phyloP scores from a whole-genome alignment of 2,329 filamentous ascomycete species.

The Colletotrichum lupini region DNA sequence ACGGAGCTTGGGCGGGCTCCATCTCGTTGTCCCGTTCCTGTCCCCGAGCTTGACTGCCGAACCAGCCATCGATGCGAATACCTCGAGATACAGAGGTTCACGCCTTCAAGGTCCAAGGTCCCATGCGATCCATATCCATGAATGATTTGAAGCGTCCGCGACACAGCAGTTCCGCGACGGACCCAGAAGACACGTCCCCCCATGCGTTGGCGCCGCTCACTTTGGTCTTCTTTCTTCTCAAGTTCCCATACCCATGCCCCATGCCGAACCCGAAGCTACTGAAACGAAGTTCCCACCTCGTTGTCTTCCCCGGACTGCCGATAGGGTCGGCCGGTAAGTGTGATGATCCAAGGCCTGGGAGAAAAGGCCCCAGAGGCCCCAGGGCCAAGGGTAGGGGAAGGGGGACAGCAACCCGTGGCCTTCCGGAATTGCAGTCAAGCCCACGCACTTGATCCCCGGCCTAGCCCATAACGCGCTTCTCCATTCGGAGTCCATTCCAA shows the following conservation, averaged over 20 bases:
- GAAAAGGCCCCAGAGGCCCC: background rate
- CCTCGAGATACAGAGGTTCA: background rate
- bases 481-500: background rate
- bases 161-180: constrained; percentile 2
- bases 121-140: background rate
- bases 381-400: background rate
- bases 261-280: constrained; percentile 21
- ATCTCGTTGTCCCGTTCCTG: constrained; percentile 1
- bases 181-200: constrained; percentile 11
- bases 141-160: background rate
- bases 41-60: constrained; percentile 6
- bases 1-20: constrained; percentile 4
- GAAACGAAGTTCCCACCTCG: constrained; percentile 27
- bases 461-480: constrained; percentile 11
- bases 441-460: background rate
- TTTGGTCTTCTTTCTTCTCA: background rate
- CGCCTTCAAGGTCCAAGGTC: background rate
- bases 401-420: constrained; percentile 20
- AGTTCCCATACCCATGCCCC: background rate
- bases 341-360: background rate
- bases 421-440: constrained; percentile 28
- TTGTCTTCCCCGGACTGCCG: constrained; percentile 32
- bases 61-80: background rate
- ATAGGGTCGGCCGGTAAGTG: constrained; percentile 21
- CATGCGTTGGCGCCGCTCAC: constrained; percentile 9